phyloP scores from a whole-genome alignment of 148 eudicot species.

The Rhododendron simsii region DNA sequence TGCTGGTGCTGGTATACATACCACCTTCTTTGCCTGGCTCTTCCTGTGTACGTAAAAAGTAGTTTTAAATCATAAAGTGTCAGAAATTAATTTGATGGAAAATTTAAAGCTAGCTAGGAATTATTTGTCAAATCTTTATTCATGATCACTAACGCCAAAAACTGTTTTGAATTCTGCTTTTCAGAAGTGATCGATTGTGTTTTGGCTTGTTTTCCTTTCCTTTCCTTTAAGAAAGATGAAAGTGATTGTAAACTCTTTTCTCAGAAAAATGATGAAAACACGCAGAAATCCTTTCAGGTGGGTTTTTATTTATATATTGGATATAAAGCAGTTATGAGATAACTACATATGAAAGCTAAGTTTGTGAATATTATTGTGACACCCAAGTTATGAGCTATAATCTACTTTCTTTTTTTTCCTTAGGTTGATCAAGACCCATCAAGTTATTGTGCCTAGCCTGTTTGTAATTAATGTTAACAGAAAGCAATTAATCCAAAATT shows the following conservation, averaged over 20 bases:
- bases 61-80: not conserved
- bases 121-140: not conserved
- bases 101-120: not conserved
- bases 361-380: constrained; percentile 13
- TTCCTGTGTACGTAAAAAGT: constrained; percentile 40
- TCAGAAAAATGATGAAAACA: not conserved
- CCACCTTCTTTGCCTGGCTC: constrained; percentile 86
- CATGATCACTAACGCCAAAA: not conserved
- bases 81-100: not conserved
- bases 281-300: not conserved
- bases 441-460: not conserved
- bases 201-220: not conserved
- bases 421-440: constrained; percentile 10
- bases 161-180: not conserved
- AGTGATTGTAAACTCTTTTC: not conserved
- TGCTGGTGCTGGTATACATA: constrained; percentile 88
- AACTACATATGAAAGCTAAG: constrained; percentile 11
- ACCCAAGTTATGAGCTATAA: not conserved
- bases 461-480: not conserved
- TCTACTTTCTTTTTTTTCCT: not conserved
- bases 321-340: constrained; percentile 3
- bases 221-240: constrained; percentile 10
- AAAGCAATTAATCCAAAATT: not conserved
- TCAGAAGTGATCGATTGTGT: not conserved
- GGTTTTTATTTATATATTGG: not conserved